Base-by-base conservation (phyloP, 257 asterid genomes). In the Solanum gracilifrons region DNA sequence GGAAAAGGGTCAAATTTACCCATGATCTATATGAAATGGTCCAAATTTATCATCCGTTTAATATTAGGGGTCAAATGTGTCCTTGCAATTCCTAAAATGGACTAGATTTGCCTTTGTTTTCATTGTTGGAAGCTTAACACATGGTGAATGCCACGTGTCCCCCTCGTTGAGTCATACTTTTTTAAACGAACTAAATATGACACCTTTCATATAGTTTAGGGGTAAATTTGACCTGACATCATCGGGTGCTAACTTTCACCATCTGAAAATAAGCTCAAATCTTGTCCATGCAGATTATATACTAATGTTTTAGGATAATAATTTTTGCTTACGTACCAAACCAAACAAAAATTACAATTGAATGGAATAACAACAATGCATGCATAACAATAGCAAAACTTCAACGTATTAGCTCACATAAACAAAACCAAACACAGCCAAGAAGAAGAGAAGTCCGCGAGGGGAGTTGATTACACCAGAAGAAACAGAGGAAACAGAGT, bases 381-480 rank as follows among this genome's bases (percentile, higher is more conserved):
- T 41, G 84, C 64, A 77, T 77, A 43, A 77, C 8, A 29, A 46
- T 6, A 80, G 62, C 21, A 48, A 5, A 79, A 80, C 69, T 80
- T 46, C 41, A 80, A 46, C 69, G 5, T 18, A 80, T 80, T 51
- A 80, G 85, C 85, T 29, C 20, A 80, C 20, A 46, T 29, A 48
- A 9, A 80, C 41, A 80, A 80, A 29, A 29, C 18, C 5, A 27
- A 85, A 18, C 41, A 46, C 35, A 16, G 85, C 80, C 58, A 85
- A 46, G 37, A 85, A 27, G 21, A 66, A 71, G 77, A 85, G 13
- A 84, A 85, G 58, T 18, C 86, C 12, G 71, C 82, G n/a, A 46
- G 41, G 43, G 2, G 89, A 55, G 77, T 86, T 58, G 43, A 85
- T 88, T 58, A 91, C 92, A 64, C 69, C 72, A 29, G 94, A 93